A percentile compares a stretch with the other conserved stretches of the same genome.
phyloP scores from a whole-genome alignment of 306 rosid genomes.

The Corylus americana region DNA sequence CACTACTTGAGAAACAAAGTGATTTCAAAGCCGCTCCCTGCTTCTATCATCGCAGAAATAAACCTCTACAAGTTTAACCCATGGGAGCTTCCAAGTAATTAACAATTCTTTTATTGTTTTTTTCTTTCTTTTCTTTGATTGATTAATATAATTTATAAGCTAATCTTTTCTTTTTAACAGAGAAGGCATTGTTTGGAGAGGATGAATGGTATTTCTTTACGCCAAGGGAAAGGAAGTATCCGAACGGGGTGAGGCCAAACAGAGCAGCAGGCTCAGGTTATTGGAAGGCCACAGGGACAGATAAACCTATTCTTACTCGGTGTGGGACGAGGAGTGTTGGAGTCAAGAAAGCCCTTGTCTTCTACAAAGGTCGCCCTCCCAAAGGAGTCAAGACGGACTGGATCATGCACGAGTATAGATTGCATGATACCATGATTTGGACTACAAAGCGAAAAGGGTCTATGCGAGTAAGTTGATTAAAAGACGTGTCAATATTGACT shows the following conservation, averaged over 20 bases:
- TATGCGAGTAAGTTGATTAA: slow-evolving; percentile 57
- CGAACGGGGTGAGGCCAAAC: slow-evolving; percentile 76
- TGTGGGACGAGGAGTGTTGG: slow-evolving; percentile 63
- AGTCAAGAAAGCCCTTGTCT: slow-evolving; percentile 76
- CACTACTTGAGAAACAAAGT: slow-evolving; percentile 69
- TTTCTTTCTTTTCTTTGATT: neutral
- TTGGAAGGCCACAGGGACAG: slow-evolving; percentile 84
- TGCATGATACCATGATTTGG: slow-evolving; percentile 52
- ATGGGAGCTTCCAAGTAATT: slow-evolving; percentile 66
- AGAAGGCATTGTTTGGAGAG: slow-evolving; percentile 60
- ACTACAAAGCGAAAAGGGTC: slow-evolving; percentile 46
- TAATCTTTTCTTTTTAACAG: slow-evolving; percentile 18
- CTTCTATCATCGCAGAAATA: slow-evolving; percentile 62
- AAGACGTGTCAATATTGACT: no score
- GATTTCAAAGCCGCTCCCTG: slow-evolving; percentile 62
- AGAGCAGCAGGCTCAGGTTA: slow-evolving; percentile 75
- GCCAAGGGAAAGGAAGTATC: slow-evolving; percentile 78
- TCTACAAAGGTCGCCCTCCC: slow-evolving; percentile 71
- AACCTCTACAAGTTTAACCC: slow-evolving; percentile 72
- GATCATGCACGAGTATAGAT: slow-evolving; percentile 78
- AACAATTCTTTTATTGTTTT: neutral
- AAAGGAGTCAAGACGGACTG: slow-evolving; percentile 75
- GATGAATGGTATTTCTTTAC: slow-evolving; percentile 81
- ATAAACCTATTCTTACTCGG: slow-evolving; percentile 61
- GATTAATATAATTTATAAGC: neutral